phyloP scores from a whole-genome alignment of 352 stramenopile species.

The Pythium apleroticum region DNA sequence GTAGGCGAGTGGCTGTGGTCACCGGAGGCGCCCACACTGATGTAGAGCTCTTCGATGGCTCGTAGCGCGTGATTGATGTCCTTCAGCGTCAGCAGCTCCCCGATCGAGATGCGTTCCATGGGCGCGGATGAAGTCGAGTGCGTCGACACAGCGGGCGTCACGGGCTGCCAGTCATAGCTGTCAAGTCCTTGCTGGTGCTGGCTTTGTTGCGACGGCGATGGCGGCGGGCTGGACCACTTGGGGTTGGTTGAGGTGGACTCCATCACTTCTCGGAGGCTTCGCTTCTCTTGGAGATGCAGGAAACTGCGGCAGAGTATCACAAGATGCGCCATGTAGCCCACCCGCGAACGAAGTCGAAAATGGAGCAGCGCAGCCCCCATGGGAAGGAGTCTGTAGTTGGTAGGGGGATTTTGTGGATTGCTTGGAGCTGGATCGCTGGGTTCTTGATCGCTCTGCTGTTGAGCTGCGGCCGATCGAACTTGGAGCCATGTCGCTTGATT shows the following conservation, averaged over 20 bases:
- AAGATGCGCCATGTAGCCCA: slow-evolving; percentile 44
- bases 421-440: neutral
- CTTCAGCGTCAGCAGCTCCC: slow-evolving; percentile 36
- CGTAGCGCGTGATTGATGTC: slow-evolving; percentile 40
- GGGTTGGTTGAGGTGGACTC: slow-evolving; percentile 26
- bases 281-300: slow-evolving; percentile 43
- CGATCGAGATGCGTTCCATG: slow-evolving; percentile 39
- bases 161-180: neutral
- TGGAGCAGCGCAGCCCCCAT: slow-evolving; percentile 37
- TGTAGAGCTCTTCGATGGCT: slow-evolving; percentile 42
- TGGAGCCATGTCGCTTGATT: slow-evolving; percentile 39
- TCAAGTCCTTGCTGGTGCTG: neutral
- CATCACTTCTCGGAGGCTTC: slow-evolving; percentile 37
- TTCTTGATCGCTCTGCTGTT: neutral
- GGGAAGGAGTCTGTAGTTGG: slow-evolving; percentile 33
- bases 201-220: neutral
- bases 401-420: neutral
- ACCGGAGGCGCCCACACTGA: slow-evolving; percentile 20
- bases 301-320: slow-evolving; percentile 44
- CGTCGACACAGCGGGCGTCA: neutral
- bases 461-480: neutral
- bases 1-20: slow-evolving; percentile 4
- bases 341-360: slow-evolving; percentile 26
- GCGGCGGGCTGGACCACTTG: neutral
- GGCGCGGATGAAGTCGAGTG: slow-evolving; percentile 3